phyloP scores from a whole-genome alignment of 164 flowering plant genomes.

The Amborella trichopoda region DNA sequence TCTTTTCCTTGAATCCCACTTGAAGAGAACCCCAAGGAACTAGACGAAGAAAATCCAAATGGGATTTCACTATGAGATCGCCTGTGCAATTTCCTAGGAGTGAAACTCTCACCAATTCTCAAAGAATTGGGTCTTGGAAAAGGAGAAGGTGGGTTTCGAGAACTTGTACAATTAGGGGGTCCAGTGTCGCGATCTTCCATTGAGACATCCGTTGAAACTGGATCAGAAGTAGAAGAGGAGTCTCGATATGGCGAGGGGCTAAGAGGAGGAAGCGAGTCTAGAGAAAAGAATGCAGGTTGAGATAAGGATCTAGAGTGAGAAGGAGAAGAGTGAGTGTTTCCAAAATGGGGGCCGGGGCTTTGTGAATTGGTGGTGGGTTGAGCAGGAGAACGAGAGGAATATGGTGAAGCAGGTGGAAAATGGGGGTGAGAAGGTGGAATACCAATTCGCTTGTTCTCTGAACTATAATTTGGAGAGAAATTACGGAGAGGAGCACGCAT shows the following conservation, averaged over 20 bases:
- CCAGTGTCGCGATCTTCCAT: conserved; percentile 60
- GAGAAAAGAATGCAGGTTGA: conserved; percentile 62
- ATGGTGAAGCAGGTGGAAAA: conserved; percentile 42
- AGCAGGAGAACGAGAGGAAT: conserved; percentile 27
- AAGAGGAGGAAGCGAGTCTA: conserved; percentile 81
- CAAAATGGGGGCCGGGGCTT: conserved; percentile 31
- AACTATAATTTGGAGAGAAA: conserved; percentile 28
- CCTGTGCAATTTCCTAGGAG: conserved; percentile 79
- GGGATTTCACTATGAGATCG: conserved; percentile 88
- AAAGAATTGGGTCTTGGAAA: conserved; percentile 18
- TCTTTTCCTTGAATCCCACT: conserved; percentile 2
- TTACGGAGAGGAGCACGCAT: conserved; percentile 35
- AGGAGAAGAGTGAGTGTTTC: conserved; percentile 32
- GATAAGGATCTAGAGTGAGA: conserved; percentile 82
- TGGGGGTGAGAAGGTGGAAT: conserved; percentile 86
- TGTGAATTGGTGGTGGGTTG: no score
- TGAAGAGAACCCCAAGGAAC: conserved; percentile 45
- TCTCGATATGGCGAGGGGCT: conserved; percentile 68
- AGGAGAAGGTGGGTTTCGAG: conserved; percentile 17
- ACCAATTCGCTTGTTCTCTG: conserved; percentile 44
- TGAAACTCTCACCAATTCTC: conserved; percentile 49
- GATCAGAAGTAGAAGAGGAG: conserved; percentile 31
- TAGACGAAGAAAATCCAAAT: conserved; percentile 43
- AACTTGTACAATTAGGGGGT: conserved; percentile 12
- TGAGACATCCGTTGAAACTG: conserved; percentile 35